A percentile compares a stretch with the other conserved stretches of the same genome.
phyloP scores from a whole-genome alignment of 768 basidiomycete genomes.

The Cubamyces lactineus region DNA sequence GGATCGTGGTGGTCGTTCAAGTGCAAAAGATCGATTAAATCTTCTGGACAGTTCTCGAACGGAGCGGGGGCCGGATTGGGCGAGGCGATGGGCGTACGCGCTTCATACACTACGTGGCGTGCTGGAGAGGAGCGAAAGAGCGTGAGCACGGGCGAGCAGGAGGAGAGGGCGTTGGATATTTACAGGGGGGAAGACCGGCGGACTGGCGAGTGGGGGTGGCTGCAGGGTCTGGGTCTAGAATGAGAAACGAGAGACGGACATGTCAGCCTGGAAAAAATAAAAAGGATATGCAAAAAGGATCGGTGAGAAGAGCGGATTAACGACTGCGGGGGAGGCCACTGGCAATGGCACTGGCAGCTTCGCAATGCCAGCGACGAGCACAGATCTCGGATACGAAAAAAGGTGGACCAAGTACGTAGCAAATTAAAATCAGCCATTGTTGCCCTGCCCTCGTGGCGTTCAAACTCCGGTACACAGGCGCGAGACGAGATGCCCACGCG shows the following conservation, averaged over 20 bases:
- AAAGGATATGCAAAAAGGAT: conserved; percentile 18
- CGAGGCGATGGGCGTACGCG: conserved; percentile 18
- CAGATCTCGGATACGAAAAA: conserved; percentile 17
- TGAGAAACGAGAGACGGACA: conserved; percentile 23
- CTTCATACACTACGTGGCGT: conserved; percentile 27
- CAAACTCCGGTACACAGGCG: conserved; percentile 26
- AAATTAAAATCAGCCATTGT: conserved; percentile 16
- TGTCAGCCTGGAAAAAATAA: conserved; percentile 24
- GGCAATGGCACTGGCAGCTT: conserved; percentile 4
- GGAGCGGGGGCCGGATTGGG: conserved; percentile 20
- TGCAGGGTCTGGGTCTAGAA: conserved; percentile 30
- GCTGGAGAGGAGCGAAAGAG: neutral
- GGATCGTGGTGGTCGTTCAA: conserved; percentile 3
- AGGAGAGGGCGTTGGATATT: conserved; percentile 3
- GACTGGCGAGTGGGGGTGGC: conserved; percentile 25
- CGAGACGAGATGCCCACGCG: conserved; percentile 8
- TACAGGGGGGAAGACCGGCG: conserved; percentile 20
- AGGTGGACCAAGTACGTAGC: conserved; percentile 3
- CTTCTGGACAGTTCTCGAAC: conserved; percentile 32
- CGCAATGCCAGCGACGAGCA: conserved; percentile 22
- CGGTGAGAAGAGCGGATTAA: conserved; percentile 12
- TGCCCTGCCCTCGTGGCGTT: conserved; percentile 25
- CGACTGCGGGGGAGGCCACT: conserved; percentile 6
- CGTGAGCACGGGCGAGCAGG: neutral
- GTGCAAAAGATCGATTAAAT: conserved; percentile 23